These are phyloP conservation scores for Arabis hirsuta DNA, from an alignment of 345 rosid genomes.

Conservation along the genomic window DNA sequence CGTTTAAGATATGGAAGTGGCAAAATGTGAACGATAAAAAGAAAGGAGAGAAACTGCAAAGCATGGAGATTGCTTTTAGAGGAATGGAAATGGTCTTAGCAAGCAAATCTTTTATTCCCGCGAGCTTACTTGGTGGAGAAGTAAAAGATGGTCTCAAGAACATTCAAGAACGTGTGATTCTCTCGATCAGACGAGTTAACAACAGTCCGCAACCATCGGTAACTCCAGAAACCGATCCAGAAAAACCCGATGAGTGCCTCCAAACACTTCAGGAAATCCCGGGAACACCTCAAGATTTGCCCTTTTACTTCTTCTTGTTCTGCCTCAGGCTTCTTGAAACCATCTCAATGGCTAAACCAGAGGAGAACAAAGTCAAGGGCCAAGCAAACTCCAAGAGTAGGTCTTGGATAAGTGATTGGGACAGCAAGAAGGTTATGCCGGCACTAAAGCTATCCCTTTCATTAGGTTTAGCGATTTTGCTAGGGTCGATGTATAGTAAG, in stretches of 20 bases:
- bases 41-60: conserved; percentile 56
- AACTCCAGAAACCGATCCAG: conserved; percentile 57
- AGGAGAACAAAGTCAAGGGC: conserved; percentile 25
- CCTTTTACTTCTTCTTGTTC: conserved; percentile 77
- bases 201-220: conserved; percentile 48
- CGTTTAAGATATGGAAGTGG: conserved; percentile 54
- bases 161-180: conserved; percentile 53
- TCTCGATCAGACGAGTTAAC: conserved; percentile 49
- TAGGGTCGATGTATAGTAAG: conserved; percentile 75
- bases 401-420: conserved; percentile 39
- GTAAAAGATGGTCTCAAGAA: conserved; percentile 47
- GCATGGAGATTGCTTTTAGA: conserved; percentile 60
- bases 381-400: conserved; percentile 13
- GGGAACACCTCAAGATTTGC: conserved; percentile 53
- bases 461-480: conserved; percentile 64
- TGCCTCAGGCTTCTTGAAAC: conserved; percentile 63
- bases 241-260: conserved; percentile 46
- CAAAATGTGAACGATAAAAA: conserved; percentile 47
- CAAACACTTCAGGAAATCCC: conserved; percentile 61
- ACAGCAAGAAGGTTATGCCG: conserved; percentile 52
- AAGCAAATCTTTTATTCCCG: conserved; percentile 47
- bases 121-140: conserved; percentile 44
- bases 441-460: conserved; percentile 72
- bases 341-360: conserved; percentile 47
- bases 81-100: conserved; percentile 84